These are phyloP conservation scores for Populus ilicifolia DNA, from an alignment of 345 rosid genomes.

Conservation along the genomic window DNA sequence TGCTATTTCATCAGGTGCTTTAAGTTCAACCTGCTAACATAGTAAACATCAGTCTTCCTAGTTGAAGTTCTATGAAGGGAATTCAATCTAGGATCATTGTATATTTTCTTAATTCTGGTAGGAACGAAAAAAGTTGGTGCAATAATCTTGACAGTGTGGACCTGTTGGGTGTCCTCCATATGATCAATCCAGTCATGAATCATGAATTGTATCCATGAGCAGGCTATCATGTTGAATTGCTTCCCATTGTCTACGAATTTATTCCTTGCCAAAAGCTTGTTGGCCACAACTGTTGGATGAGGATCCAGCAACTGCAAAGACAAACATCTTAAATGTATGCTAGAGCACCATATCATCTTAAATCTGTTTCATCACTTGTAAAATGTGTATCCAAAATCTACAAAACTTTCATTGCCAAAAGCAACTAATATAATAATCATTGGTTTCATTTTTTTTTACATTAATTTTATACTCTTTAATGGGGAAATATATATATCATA, in stretches of 20 bases:
- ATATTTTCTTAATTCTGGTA: neutral
- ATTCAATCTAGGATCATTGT: neutral
- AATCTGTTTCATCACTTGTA: no score
- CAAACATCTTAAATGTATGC: neutral
- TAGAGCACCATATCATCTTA: no score
- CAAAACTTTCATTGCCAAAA: no score
- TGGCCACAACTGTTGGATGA: slow-evolving; percentile 63
- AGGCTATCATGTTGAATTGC: slow-evolving; percentile 72
- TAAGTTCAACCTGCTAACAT: slow-evolving; percentile 46
- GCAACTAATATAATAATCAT: no score
- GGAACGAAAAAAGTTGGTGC: neutral
- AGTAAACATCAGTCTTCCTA: neutral
- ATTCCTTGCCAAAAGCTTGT: slow-evolving; percentile 54
- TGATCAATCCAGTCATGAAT: slow-evolving; percentile 89
- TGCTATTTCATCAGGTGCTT: slow-evolving; percentile 50
- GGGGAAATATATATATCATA: no score
- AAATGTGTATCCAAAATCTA: no score
- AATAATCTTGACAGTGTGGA: neutral
- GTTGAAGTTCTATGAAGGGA: neutral
- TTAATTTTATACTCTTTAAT: no score
- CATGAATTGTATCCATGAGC: slow-evolving; percentile 85
- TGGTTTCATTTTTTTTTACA: no score
- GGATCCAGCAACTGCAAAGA: slow-evolving; percentile 58
- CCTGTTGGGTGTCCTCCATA: slow-evolving; percentile 70
- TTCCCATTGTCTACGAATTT: slow-evolving; percentile 52